Evolutionary conservation across 179 eudicot species (phyloP), one percentile per base, ranked within the genome.

Genomic region (Beta lomatogona): DNA sequence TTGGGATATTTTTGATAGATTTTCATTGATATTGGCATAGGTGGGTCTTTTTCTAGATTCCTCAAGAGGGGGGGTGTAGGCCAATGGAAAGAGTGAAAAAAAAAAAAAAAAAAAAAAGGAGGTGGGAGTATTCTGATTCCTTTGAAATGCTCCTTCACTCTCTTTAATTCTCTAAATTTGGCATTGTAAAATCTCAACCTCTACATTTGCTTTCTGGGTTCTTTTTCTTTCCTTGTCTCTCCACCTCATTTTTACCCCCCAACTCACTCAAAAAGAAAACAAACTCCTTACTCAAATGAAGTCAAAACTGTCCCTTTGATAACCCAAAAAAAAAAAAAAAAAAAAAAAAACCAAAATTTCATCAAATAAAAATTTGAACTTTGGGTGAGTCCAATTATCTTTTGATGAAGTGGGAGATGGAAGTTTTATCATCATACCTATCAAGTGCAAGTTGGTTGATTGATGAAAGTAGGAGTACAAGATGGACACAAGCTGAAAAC

Each of bases 401-500:
- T 53, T 87, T 71, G 67, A 84, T 84, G 87, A 87, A 84, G 87
- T 83, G 82, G 81, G 84, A 73, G 64, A 92, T 91, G 98, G 94
- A 94, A 85, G 93, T 91, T 59, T 63, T 94, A 54, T 87, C 94
- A 63, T 82, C 92, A 50, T 91, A 88, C 80, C 81, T 88, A 16
- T 85, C 99, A 55, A 87, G 72, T 77, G 85, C 92, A 44, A 89
- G 87, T 68, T 90, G 97, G 99, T 87, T 91, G 46, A 80, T 87
- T 21, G 94, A 91, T 67, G 94, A 90, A 78, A 88, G 91, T 85
- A 85, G 84, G 83, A 86, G 89, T 79, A 77, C 89, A 44, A 87
- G 79, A 70, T 97, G 99, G 99, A 94, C 94, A 8, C 91, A 90
- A 1, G 89, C 85, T 7, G 99, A 97, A 87, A 97, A 97, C 95